A percentile compares a stretch with the other conserved stretches of the same genome.
phyloP scores from a whole-genome alignment of 106 monocot species.

The Acorus calamus region DNA sequence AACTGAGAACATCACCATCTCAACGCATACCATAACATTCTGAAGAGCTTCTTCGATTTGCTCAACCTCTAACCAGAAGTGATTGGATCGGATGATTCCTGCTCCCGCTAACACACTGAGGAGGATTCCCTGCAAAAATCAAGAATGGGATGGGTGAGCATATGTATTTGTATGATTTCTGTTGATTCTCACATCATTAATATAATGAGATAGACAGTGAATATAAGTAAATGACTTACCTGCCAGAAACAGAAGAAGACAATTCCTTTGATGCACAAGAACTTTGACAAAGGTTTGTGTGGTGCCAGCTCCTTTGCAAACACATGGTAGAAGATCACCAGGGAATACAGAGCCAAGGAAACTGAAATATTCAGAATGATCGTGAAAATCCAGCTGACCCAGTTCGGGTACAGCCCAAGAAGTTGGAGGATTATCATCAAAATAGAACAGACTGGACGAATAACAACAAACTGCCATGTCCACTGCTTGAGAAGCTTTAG shows the following conservation, averaged over 20 bases:
- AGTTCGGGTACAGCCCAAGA: conserved; percentile 57
- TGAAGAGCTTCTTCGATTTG: conserved; percentile 90
- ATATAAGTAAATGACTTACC: conserved; percentile 24
- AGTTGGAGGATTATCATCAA: conserved; percentile 71
- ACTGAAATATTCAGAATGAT: conserved; percentile 87
- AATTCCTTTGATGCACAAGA: conserved; percentile 95
- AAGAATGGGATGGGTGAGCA: neutral
- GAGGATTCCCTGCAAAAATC: conserved; percentile 47
- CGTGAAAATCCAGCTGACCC: conserved; percentile 83
- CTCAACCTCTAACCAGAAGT: conserved; percentile 96
- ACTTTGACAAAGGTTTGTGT: conserved; percentile 84
- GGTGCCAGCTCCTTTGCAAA: conserved; percentile 95
- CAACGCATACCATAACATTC: conserved; percentile 68
- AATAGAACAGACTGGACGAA: conserved; percentile 82
- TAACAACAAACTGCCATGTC: conserved; percentile 98
- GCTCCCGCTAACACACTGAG: conserved; percentile 53
- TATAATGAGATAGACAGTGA: neutral
- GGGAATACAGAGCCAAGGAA: conserved; percentile 83
- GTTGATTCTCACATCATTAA: neutral
- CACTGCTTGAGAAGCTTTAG: conserved; percentile 78
- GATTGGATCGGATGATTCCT: conserved; percentile 71
- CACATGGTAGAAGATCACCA: conserved; percentile 94
- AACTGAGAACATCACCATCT: conserved; percentile 88
- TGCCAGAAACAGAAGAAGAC: conserved; percentile 99
- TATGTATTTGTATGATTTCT: neutral